Evolutionary conservation across 1,284 basidiomycete species (phyloP).

Genomic region (Hypsizygus ulmarius): DNA sequence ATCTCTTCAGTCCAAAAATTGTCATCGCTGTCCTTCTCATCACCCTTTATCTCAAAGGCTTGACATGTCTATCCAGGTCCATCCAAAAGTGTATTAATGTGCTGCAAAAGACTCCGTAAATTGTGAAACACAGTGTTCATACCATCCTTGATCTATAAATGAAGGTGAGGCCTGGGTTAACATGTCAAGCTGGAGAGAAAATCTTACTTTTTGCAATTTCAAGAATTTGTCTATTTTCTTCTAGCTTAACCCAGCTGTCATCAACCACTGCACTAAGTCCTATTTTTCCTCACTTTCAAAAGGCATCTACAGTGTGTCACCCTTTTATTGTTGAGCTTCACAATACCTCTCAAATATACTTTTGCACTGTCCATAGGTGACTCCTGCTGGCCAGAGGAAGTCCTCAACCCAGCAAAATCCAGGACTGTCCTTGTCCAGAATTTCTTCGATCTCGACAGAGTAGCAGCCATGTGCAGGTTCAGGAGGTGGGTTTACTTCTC

Average conservation of each 20-base stretch:
- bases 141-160: slow-evolving; percentile 7
- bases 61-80: slow-evolving; percentile 15
- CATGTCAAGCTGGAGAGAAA: not conserved
- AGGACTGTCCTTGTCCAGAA: not conserved
- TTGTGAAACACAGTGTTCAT: slow-evolving; percentile 13
- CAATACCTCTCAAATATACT: not conserved
- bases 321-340: not conserved
- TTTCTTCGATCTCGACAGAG: not conserved
- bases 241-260: slow-evolving; percentile 10
- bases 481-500: too few species aligned
- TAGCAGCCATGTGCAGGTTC: not conserved
- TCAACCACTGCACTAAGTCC: slow-evolving; percentile 10
- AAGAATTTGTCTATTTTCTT: slow-evolving; percentile 9
- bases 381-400: slow-evolving; percentile 1
- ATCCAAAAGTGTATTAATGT: slow-evolving; percentile 11
- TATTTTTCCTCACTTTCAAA: slow-evolving; percentile 9
- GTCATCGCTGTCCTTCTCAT: slow-evolving; percentile 3
- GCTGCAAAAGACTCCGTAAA: slow-evolving; percentile 3
- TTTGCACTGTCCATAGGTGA: slow-evolving; percentile 5
- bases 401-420: slow-evolving; percentile 1
- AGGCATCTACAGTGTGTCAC: slow-evolving; percentile 2
- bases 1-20: slow-evolving; percentile 4
- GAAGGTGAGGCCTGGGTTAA: not conserved
- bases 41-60: slow-evolving; percentile 2
- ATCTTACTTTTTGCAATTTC: not conserved